Evolutionary conservation across 257 asterid genomes (phyloP).

Genomic region (Gentiana dahurica): DNA sequence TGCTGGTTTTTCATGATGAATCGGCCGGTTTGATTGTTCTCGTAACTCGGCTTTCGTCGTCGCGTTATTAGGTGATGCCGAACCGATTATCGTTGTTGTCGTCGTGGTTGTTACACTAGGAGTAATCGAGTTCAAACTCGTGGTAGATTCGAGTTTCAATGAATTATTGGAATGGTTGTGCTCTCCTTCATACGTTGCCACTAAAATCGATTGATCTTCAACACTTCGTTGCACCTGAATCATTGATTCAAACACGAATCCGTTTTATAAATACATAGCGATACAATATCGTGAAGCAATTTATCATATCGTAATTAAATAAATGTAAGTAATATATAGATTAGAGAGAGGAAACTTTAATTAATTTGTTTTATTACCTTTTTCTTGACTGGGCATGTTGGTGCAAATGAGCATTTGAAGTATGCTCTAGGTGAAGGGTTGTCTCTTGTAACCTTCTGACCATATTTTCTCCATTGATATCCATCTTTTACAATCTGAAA

Average conservation of each 20-base stretch:
- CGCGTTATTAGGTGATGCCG: constrained; percentile 36
- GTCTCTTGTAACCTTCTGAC: constrained; percentile 88
- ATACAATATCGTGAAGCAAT: background rate
- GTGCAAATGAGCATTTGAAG: constrained; percentile 92
- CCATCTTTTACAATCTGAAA: constrained; percentile 83
- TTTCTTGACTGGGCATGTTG: constrained; percentile 81
- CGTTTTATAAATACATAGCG: background rate
- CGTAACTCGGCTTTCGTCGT: constrained; percentile 39
- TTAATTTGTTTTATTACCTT: constrained; percentile 35
- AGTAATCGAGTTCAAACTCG: constrained; percentile 14
- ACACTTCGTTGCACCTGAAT: constrained; percentile 67
- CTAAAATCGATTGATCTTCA: constrained; percentile 61
- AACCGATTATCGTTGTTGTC: no score
- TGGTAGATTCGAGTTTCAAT: constrained; percentile 25
- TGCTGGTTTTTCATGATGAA: constrained; percentile 7
- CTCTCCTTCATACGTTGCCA: constrained; percentile 87
- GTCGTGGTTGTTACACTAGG: constrained; percentile 11
- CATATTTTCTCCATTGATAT: constrained; percentile 93
- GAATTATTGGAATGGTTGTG: constrained; percentile 69
- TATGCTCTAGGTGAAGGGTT: constrained; percentile 97
- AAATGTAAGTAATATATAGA: background rate
- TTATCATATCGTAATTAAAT: background rate
- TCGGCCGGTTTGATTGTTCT: constrained; percentile 13
- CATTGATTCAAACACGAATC: no score
- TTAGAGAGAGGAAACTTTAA: no score